phyloP scores from a whole-genome alignment of 2,329 filamentous ascomycete genomes.

The Podosphaera aphanis region DNA sequence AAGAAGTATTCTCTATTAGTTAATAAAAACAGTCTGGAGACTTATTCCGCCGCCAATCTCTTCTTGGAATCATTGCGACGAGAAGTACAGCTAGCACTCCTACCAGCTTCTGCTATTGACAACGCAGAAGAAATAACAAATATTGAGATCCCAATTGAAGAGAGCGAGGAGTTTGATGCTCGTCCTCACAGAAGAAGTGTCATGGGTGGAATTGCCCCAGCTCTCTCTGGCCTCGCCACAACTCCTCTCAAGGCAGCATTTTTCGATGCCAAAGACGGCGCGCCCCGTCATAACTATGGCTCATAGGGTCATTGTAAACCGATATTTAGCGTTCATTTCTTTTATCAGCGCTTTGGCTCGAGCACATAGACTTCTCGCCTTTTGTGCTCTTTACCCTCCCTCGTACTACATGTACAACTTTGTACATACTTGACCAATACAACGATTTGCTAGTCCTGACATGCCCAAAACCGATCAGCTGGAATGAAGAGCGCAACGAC shows the following conservation, averaged over 20 bases:
- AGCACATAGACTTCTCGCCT: too few relatives aligned
- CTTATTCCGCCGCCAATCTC: conserved; percentile 26
- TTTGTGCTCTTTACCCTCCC: too few relatives aligned
- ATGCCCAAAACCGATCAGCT: conserved; percentile 8
- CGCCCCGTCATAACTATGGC: too few relatives aligned
- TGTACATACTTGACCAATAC: too few relatives aligned
- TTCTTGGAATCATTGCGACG: conserved; percentile 29
- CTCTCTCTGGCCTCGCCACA: conserved; percentile 23
- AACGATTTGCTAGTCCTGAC: too few relatives aligned
- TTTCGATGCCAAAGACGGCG: conserved; percentile 4
- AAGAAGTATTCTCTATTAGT: conserved; percentile 28
- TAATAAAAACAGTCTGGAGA: conserved; percentile 26
- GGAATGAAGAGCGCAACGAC: conserved; percentile 6
- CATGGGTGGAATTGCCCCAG: conserved; percentile 21
- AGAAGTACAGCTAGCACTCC: conserved; percentile 13
- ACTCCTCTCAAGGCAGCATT: conserved; percentile 21
- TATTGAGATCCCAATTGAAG: conserved; percentile 19
- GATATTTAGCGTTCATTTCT: too few relatives aligned
- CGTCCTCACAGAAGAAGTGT: conserved; percentile 31
- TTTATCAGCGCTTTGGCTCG: too few relatives aligned
- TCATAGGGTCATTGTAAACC: too few relatives aligned
- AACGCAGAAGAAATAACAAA: conserved; percentile 13
- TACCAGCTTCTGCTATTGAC: conserved; percentile 13
- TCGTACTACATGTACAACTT: too few relatives aligned
- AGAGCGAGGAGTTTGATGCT: conserved; percentile 31